Evolutionary conservation across 2,329 filamentous ascomycete species (phyloP).

Genomic region (Harringtonia aguacate): DNA sequence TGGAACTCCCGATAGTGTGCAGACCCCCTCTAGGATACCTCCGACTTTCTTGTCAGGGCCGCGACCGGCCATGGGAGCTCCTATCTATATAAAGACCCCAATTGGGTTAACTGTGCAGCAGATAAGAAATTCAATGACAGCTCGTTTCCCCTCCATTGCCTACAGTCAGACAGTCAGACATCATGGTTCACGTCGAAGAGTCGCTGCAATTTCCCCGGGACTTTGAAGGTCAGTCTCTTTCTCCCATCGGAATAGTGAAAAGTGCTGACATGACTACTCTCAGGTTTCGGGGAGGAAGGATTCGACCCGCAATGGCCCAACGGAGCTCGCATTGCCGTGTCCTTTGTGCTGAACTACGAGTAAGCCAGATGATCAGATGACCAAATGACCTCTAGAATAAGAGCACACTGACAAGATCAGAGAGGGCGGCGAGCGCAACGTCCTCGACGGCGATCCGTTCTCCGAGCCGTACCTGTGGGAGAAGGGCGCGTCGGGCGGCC

Average conservation of each 20-base stretch:
- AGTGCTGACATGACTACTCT: neutral
- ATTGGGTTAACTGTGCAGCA: too few species aligned
- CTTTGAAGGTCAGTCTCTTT: slow-evolving; percentile 14
- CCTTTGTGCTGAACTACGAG: slow-evolving; percentile 26
- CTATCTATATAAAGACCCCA: too few species aligned
- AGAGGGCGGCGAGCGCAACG: slow-evolving; percentile 17
- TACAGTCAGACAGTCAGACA: too few species aligned
- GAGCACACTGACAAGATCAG: too few species aligned
- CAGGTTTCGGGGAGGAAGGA: slow-evolving; percentile 9
- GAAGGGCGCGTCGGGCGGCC: slow-evolving; percentile 7
- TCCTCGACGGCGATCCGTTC: slow-evolving; percentile 16
- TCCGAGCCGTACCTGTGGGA: slow-evolving; percentile 12
- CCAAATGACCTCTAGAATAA: too few species aligned
- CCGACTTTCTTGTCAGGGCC: too few species aligned
- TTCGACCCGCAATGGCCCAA: slow-evolving; percentile 23
- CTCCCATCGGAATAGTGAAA: neutral
- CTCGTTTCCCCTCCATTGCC: too few species aligned
- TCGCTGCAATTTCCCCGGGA: slow-evolving; percentile 11
- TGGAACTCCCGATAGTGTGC: too few species aligned
- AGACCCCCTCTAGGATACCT: too few species aligned
- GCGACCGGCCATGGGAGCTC: too few species aligned
- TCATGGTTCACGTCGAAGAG: slow-evolving; percentile 10
- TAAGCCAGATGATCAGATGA: too few species aligned
- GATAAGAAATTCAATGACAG: neutral
- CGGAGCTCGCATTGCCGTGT: slow-evolving; percentile 23